These are phyloP conservation scores for Rehmannia glutinosa DNA, from an alignment of 257 asterid species.

Conservation along the genomic window DNA sequence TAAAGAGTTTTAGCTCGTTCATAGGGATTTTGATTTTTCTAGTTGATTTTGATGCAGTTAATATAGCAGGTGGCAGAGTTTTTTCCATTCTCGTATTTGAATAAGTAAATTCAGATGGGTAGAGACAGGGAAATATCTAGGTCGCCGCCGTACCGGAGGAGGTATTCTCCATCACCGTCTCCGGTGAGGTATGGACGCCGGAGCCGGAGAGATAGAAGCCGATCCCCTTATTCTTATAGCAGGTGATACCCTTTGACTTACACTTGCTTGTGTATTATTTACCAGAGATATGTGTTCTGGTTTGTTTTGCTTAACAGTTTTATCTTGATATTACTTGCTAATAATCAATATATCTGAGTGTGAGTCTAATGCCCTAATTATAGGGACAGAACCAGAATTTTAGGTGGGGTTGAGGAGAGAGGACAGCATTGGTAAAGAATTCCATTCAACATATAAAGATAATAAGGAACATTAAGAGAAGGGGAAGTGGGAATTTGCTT, in stretches of 20 bases:
- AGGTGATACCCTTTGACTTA: slow-evolving; percentile 91
- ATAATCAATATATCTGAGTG: background rate
- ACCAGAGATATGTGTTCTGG: slow-evolving; percentile 9
- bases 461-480: too few species aligned
- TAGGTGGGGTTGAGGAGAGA: slow-evolving; percentile 1
- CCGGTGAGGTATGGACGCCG: slow-evolving; percentile 80
- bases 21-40: background rate
- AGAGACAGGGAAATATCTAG: slow-evolving; percentile 80
- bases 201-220: slow-evolving; percentile 82
- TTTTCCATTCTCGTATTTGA: slow-evolving; percentile 8
- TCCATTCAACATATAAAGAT: too few species aligned
- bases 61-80: slow-evolving; percentile 34
- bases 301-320: background rate
- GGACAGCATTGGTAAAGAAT: background rate
- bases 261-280: slow-evolving; percentile 13
- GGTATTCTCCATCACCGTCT: slow-evolving; percentile 84
- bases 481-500: background rate
- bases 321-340: background rate
- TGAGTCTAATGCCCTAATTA: background rate
- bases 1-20: slow-evolving; percentile 4
- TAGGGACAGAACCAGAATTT: background rate
- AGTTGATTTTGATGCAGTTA: slow-evolving; percentile 6
- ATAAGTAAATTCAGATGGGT: slow-evolving; percentile 46
- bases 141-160: slow-evolving; percentile 75
- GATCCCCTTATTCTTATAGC: slow-evolving; percentile 81